Base-by-base conservation (phyloP, 495 filamentous ascomycete species). In the Parathielavia hyrcaniae region DNA sequence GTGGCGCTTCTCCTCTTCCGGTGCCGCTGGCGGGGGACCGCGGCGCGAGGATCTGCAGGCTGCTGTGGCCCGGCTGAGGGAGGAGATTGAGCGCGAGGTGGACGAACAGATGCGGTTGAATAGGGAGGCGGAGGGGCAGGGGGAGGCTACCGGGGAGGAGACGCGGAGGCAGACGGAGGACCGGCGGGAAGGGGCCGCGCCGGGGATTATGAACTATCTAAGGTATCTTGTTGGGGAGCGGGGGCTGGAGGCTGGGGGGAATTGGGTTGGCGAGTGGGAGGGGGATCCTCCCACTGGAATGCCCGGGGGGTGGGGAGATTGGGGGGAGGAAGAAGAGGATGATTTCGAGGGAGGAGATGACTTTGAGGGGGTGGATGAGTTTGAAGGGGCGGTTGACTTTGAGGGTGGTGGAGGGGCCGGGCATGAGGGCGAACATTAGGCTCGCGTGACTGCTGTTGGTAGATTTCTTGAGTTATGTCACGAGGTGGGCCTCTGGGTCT, bases 311-410 rank as follows among this genome's bases (percentile, higher is more conserved):
- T 55, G 61, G 48, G 44, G 46, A 8, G 58, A 56, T 17, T 60
- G 62, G 34, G 47, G 54, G 20, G 48, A 43, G 14, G 58, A 39
- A 26, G 56, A 52, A 13, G 58, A 55, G 0, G 57, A 57, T 14
- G 22, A 50, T 17, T 38, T 35, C 32, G 43, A 58, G 41, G 59
- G 26, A 26, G 22, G 13, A 19, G 59, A 61, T 22, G 56, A 58
- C 12, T 59, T 59, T 41, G 61, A 59, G 22, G 65, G 46, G 13
- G 55, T 54, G 19, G 58, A 57, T 49, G 63, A 63, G 35, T 55
- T 61, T 23, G 48, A 53, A n/a, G 58, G 48, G 14, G 51, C 40
- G 2, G 36, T 5, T 32, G 47, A 22, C 14, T 52, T 56, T 35
- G 57, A 49, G 36, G 49, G 39, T 26, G 43, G 51, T 19, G 23